Conservation (phyloP, 495 filamentous ascomycete genomes). For the Daldinia caldariorum region DNA sequence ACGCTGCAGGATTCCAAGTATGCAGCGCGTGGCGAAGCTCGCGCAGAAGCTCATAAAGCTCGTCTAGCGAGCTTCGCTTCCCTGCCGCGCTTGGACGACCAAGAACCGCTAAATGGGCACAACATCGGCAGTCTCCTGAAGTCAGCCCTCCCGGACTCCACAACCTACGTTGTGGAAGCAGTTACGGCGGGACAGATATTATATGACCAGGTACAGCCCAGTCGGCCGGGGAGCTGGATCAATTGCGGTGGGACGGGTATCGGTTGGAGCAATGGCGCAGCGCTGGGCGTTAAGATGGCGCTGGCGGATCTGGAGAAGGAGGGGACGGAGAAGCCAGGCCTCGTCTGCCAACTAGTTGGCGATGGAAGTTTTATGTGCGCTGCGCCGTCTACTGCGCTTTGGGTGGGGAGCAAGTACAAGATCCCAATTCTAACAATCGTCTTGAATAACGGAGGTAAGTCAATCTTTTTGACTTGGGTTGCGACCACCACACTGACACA, state of each 20-base stretch:
- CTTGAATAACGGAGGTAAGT: constrained; percentile 52
- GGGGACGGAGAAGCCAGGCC: constrained; percentile 20
- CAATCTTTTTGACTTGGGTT: neutral
- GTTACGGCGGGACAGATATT: constrained; percentile 45
- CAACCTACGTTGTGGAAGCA: constrained; percentile 51
- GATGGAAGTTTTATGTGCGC: constrained; percentile 53
- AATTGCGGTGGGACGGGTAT: constrained; percentile 54
- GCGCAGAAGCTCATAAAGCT: constrained; percentile 19
- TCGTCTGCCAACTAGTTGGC: constrained; percentile 47
- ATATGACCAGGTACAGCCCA: constrained; percentile 49
- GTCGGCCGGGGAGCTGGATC: constrained; percentile 48
- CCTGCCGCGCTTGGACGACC: constrained; percentile 27
- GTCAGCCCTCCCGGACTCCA: constrained; percentile 32
- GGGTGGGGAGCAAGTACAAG: constrained; percentile 49
- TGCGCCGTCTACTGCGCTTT: constrained; percentile 46
- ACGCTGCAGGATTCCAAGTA: constrained; percentile 33
- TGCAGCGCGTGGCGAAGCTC: constrained; percentile 22
- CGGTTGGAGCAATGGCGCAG: constrained; percentile 53
- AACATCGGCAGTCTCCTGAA: constrained; percentile 46
- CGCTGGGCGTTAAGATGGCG: constrained; percentile 49
- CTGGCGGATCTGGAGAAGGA: constrained; percentile 21
- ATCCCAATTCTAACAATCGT: constrained; percentile 53
- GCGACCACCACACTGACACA: neutral
- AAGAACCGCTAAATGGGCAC: constrained; percentile 26
- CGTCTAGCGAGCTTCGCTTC: constrained; percentile 35